Evolutionary conservation across 2,329 filamentous ascomycete genomes (phyloP).

Genomic region (Xylariaceae sp.): DNA sequence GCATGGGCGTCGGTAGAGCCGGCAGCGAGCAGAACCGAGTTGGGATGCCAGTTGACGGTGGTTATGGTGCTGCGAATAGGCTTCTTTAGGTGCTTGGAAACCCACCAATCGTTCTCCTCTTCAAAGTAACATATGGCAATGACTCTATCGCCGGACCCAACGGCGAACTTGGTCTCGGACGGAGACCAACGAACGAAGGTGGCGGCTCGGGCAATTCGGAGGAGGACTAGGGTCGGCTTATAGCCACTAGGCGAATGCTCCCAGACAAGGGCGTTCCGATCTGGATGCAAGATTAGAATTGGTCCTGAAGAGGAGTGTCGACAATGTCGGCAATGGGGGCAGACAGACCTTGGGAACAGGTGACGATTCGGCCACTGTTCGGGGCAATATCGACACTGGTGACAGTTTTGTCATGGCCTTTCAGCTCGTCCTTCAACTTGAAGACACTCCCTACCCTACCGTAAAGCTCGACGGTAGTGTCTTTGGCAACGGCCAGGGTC

Average conservation of each 20-base stretch:
- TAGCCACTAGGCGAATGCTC: slow-evolving; percentile 90
- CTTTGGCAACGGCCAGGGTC: slow-evolving; percentile 87
- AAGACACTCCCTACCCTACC: slow-evolving; percentile 72
- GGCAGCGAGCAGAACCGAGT: slow-evolving; percentile 90
- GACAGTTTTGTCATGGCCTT: slow-evolving; percentile 95
- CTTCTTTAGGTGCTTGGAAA: slow-evolving; percentile 99
- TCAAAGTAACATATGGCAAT: slow-evolving; percentile 99
- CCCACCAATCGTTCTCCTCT: slow-evolving; percentile 99
- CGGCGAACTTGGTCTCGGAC: slow-evolving; percentile 95
- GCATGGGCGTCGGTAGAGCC: slow-evolving; percentile 98
- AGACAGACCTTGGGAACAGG: slow-evolving; percentile 83
- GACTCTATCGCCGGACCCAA: slow-evolving; percentile 91
- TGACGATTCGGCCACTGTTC: slow-evolving; percentile 88
- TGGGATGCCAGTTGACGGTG: slow-evolving; percentile 93
- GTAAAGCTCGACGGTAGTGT: slow-evolving; percentile 90
- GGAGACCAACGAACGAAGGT: slow-evolving; percentile 98
- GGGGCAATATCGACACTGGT: slow-evolving; percentile 96
- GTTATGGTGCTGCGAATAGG: slow-evolving; percentile 97
- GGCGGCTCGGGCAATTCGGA: slow-evolving; percentile 94
- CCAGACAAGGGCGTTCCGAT: slow-evolving; percentile 98
- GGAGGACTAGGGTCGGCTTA: slow-evolving; percentile 94
- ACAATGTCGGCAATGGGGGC: not conserved
- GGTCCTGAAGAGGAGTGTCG: slow-evolving; percentile 5
- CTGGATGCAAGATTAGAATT: slow-evolving; percentile 48
- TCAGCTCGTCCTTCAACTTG: slow-evolving; percentile 86